Conservation (phyloP, 2,329 filamentous ascomycete species). For the Aspergillus brunneoviolaceus region DNA sequence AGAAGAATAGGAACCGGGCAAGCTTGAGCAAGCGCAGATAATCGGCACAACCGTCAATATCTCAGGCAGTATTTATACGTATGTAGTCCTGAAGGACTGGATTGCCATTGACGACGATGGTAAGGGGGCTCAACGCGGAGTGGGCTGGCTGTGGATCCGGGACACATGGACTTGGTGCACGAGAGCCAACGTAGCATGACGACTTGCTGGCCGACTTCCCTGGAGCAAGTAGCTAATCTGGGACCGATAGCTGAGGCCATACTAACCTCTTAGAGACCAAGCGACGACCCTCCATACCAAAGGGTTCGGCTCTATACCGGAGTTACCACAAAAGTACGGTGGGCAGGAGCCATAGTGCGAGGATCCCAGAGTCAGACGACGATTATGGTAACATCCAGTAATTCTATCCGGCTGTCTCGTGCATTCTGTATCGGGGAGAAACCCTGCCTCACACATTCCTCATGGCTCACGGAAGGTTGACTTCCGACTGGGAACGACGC, state of each 20-base stretch:
- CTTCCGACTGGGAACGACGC: background rate
- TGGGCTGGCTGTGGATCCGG: slow-evolving; percentile 3
- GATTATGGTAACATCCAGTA: slow-evolving; percentile 8
- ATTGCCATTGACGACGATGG: background rate
- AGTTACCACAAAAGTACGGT: slow-evolving; percentile 15
- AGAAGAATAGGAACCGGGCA: slow-evolving; percentile 1
- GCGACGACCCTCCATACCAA: slow-evolving; percentile 20
- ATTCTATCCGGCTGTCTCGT: slow-evolving; percentile 10
- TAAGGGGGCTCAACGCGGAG: slow-evolving; percentile 1
- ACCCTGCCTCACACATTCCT: slow-evolving; percentile 20
- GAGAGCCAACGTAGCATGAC: background rate
- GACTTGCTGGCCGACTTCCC: background rate
- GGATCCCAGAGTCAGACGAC: slow-evolving; percentile 21
- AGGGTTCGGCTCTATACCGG: slow-evolving; percentile 15
- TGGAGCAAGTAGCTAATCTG: background rate
- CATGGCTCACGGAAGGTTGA: slow-evolving; percentile 3
- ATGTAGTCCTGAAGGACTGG: background rate
- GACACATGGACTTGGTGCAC: slow-evolving; percentile 8
- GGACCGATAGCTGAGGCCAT: slow-evolving; percentile 4
- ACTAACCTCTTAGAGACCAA: slow-evolving; percentile 15
- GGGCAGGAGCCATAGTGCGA: slow-evolving; percentile 5
- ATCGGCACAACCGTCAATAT: background rate
- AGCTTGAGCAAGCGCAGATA: background rate
- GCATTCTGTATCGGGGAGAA: slow-evolving; percentile 20
- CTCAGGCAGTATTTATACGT: slow-evolving; percentile 13